Percentiles rank a stretch among this genome's conserved stretches.
Evolutionary conservation across 108 stramenopile genomes (phyloP).

Genomic region (Stephanodiscus minutulus): DNA sequence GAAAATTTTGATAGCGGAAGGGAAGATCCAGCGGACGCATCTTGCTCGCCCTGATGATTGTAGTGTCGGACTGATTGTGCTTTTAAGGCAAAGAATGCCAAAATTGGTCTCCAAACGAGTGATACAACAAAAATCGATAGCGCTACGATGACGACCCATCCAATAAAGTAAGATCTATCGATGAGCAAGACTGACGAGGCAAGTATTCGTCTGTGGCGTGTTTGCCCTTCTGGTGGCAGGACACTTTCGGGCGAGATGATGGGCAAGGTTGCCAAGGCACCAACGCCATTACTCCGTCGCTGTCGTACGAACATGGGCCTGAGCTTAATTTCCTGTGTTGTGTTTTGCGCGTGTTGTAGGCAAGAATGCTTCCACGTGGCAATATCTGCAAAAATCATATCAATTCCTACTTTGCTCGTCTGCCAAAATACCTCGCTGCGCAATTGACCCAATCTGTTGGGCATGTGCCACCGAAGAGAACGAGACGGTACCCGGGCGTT

Average conservation of each 20-base stretch:
- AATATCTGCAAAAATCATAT: too few species aligned
- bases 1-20: slow-evolving; percentile 56
- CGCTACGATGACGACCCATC: neutral
- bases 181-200: neutral
- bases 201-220: neutral
- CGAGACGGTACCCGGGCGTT: too few species aligned
- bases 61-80: neutral
- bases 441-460: too few species aligned
- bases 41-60: neutral
- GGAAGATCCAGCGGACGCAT: neutral
- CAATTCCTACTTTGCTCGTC: too few species aligned
- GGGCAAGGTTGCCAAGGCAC: too few species aligned
- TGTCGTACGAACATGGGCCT: neutral
- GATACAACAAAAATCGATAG: neutral
- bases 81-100: neutral
- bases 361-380: too few species aligned
- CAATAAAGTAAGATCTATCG: neutral
- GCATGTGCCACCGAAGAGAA: too few species aligned
- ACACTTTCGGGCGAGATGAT: neutral
- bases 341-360: too few species aligned
- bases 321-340: too few species aligned
- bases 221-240: neutral
- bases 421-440: too few species aligned
- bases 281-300: neutral
- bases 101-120: neutral